phyloP scores from a whole-genome alignment of 2,329 filamentous ascomycete genomes.

The Macroventuria anomochaeta region DNA sequence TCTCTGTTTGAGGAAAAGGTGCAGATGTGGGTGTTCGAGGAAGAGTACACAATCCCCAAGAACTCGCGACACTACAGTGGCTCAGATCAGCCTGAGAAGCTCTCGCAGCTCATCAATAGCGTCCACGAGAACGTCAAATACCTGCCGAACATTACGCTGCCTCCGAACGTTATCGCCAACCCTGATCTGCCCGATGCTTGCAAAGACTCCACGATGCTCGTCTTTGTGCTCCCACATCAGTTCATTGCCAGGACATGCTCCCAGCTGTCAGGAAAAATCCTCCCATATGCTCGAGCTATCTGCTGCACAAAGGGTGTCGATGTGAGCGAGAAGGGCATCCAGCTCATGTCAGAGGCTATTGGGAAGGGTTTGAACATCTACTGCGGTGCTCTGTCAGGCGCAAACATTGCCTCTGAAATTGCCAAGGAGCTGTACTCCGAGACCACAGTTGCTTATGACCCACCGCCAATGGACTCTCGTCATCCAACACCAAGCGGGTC shows the following conservation, averaged over 20 bases:
- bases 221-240: slow-evolving; percentile 97
- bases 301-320: slow-evolving; percentile 99
- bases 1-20: slow-evolving; percentile 86
- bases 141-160: slow-evolving; percentile 84
- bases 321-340: slow-evolving; percentile 83
- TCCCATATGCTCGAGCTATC: slow-evolving; percentile 90
- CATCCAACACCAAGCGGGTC: slow-evolving; percentile 66
- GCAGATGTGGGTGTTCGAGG: slow-evolving; percentile 99
- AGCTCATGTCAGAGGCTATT: slow-evolving; percentile 93
- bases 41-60: slow-evolving; percentile 77
- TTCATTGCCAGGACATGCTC: slow-evolving; percentile 90
- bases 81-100: slow-evolving; percentile 74
- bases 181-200: slow-evolving; percentile 81
- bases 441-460: slow-evolving; percentile 95
- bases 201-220: slow-evolving; percentile 81
- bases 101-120: slow-evolving; percentile 89
- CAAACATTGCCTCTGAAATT: slow-evolving; percentile 95
- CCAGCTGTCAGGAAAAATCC: slow-evolving; percentile 83
- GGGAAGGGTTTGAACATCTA: slow-evolving; percentile 92
- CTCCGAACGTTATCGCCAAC: slow-evolving; percentile 83
- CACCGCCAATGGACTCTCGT: slow-evolving; percentile 84
- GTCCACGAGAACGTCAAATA: slow-evolving; percentile 98
- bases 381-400: slow-evolving; percentile 91
- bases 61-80: slow-evolving; percentile 76
- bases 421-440: slow-evolving; percentile 96